These are phyloP conservation scores for Botrytis tulipae DNA, from an alignment of 2,329 filamentous ascomycete genomes.

Conservation along the genomic window DNA sequence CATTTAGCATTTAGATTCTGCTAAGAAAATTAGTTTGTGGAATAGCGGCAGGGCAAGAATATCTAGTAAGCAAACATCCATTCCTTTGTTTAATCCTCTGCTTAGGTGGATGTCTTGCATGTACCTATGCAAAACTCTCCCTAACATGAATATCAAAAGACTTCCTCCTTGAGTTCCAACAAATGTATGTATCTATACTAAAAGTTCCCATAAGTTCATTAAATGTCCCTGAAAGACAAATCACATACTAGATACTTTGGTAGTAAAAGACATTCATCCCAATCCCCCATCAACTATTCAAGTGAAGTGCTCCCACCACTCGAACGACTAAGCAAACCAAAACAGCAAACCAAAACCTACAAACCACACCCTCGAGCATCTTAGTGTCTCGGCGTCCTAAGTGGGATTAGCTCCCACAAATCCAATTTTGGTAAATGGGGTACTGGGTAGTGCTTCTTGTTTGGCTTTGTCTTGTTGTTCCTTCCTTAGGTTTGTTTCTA, in stretches of 20 bases:
- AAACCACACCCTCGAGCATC: neutral
- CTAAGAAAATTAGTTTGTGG: too few species aligned
- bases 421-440: neutral
- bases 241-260: too few species aligned
- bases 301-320: neutral
- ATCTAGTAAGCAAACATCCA: neutral
- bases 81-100: neutral
- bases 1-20: too few species aligned
- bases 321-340: neutral
- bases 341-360: neutral
- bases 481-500: neutral
- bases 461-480: neutral
- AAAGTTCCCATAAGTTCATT: too few species aligned
- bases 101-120: neutral
- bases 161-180: neutral
- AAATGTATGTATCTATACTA: too few species aligned
- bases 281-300: neutral
- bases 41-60: too few species aligned
- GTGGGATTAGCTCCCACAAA: conserved; percentile 4
- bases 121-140: neutral
- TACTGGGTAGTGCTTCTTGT: neutral
- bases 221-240: too few species aligned
- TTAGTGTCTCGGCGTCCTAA: conserved; percentile 1
- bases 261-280: neutral
- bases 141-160: neutral